Evolutionary conservation across 208 protist species (phyloP), one percentile per base, ranked within the genome.

Genomic region (Leishmania gerbilli): DNA sequence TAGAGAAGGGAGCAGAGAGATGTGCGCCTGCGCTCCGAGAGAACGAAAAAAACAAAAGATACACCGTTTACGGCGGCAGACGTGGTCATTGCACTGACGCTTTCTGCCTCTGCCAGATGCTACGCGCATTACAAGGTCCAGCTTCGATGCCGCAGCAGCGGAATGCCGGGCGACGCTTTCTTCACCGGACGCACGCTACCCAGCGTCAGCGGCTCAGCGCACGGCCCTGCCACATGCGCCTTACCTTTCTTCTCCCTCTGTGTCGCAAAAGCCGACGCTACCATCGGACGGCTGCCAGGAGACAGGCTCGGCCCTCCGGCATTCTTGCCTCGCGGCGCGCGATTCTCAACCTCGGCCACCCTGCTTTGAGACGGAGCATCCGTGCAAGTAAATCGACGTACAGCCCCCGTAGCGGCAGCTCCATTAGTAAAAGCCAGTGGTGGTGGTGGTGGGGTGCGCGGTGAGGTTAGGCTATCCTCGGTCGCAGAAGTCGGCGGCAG

Each of bases 111-210:
- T 13, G 21, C 17, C 45, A 53, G 60, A 49, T 7, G 21, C 6
- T 78, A 19, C 40, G 34, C 37, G 21, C 17, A 53, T 72, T 62
- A 80, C 47, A 21, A 24, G 13, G 65, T 72, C 3, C 58, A 2
- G 31, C 60, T 53, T 40, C 34, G 58, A 9, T 82, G 40, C 4
- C 79, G 49, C 21, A 81, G 80, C 24, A 84, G 78, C 31, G 79
- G 75, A 60, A 88, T 88, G 31, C 86, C 86, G 1, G 88, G 78
- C 7, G 83, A 89, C n/a, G 81, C 69, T 62, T 88, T 86, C 47
- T 91, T 87, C 13, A 88, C 86, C 6, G 83, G 84, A 40, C 74
- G 80, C 71, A 89, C 84, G 11, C 72, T 62, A 47, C 83, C 84
- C 37, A 82, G 69, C 65, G 79, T 82, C 24, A 88, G 55, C 51